Percentiles rank a stretch among this genome's conserved stretches.
Conservation (phyloP, 2,329 filamentous ascomycete species). For the Diaporthe australafricana region DNA sequence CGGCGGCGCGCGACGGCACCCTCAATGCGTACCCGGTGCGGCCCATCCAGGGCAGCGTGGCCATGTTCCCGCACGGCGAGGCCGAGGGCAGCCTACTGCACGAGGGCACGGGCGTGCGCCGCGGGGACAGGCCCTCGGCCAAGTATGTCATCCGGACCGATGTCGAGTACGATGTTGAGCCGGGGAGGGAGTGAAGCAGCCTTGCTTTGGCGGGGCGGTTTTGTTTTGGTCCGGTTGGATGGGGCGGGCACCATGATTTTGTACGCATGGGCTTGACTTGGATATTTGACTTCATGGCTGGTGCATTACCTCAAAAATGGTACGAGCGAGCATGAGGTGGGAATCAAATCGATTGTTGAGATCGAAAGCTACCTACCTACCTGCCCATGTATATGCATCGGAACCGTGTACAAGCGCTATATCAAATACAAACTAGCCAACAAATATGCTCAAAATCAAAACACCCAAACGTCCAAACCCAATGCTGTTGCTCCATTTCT, state of each 20-base stretch:
- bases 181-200: slow-evolving; percentile 14
- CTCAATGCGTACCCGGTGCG: slow-evolving; percentile 77
- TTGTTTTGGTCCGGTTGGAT: background rate
- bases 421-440: slow-evolving; percentile 6
- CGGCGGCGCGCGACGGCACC: slow-evolving; percentile 70
- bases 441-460: slow-evolving; percentile 1
- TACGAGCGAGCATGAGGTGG: background rate
- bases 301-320: background rate
- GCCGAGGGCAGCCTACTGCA: slow-evolving; percentile 73
- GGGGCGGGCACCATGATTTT: no score
- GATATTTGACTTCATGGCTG: background rate
- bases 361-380: background rate
- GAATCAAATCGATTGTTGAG: slow-evolving; percentile 4
- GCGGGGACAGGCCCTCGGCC: slow-evolving; percentile 56
- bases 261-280: background rate
- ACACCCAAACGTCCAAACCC: background rate
- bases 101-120: slow-evolving; percentile 77
- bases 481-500: background rate
- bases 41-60: slow-evolving; percentile 76
- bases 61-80: slow-evolving; percentile 78
- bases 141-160: slow-evolving; percentile 79
- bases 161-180: slow-evolving; percentile 74
- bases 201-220: no score
- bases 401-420: slow-evolving; percentile 4
- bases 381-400: slow-evolving; percentile 4